Evolutionary conservation across 2,329 filamentous ascomycete species (phyloP).

Genomic region (Aureobasidium zeae): DNA sequence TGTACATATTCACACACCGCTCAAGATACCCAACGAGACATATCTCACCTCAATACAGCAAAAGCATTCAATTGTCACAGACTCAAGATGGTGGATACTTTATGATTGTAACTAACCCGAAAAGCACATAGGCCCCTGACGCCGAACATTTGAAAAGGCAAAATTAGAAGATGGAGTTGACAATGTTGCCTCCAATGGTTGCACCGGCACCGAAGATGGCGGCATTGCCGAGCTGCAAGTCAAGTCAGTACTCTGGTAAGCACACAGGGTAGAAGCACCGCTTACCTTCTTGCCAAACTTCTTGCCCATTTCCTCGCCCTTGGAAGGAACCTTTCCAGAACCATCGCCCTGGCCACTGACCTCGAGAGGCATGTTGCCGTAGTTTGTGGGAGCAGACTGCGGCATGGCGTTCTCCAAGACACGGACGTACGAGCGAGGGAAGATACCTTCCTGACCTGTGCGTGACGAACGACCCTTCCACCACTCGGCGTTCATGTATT

Average conservation of each 20-base stretch:
- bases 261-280: background rate
- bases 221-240: slow-evolving; percentile 52
- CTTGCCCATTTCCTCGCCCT: slow-evolving; percentile 70
- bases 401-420: slow-evolving; percentile 56
- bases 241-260: background rate
- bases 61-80: background rate
- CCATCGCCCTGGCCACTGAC: slow-evolving; percentile 49
- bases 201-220: slow-evolving; percentile 91
- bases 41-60: slow-evolving; percentile 6
- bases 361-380: slow-evolving; percentile 65
- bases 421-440: slow-evolving; percentile 81
- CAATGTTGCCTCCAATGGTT: slow-evolving; percentile 79
- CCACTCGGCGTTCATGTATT: slow-evolving; percentile 97
- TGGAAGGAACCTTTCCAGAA: slow-evolving; percentile 46
- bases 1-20: slow-evolving; percentile 9
- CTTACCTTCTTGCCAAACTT: slow-evolving; percentile 82
- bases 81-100: background rate
- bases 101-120: background rate
- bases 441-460: slow-evolving; percentile 81
- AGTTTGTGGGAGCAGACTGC: slow-evolving; percentile 41
- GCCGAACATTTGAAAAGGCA: background rate
- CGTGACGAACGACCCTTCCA: slow-evolving; percentile 83
- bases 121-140: background rate
- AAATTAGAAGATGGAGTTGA: slow-evolving; percentile 78
- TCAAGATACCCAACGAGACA: slow-evolving; percentile 10